Conservation (phyloP, 495 filamentous ascomycete species). For the Paragyromitra xinjiangensis region DNA sequence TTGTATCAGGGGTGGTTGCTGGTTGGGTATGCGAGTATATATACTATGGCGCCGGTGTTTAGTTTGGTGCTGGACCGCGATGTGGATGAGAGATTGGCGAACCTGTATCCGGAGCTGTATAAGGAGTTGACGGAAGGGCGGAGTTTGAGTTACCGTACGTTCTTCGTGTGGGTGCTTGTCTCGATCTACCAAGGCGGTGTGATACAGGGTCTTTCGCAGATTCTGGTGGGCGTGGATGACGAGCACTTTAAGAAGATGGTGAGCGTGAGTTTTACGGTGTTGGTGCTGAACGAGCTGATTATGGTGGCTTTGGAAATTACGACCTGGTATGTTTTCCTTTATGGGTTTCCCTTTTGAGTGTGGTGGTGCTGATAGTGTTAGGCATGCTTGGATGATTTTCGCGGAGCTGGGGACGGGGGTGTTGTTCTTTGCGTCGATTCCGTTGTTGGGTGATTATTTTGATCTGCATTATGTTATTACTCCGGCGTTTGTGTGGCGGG, state of each 20-base stretch:
- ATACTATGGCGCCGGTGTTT: conserved; percentile 94
- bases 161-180: conserved; percentile 96
- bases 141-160: conserved; percentile 87
- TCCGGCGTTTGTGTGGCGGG: conserved; percentile 87
- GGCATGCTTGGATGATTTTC: conserved; percentile 87
- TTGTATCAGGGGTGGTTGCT: conserved; percentile 94
- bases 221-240: conserved; percentile 77
- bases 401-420: conserved; percentile 80
- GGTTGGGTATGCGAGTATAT: conserved; percentile 95
- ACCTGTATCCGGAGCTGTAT: conserved; percentile 96
- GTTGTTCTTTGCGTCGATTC: conserved; percentile 81
- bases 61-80: conserved; percentile 96
- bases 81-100: conserved; percentile 90
- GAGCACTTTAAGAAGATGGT: conserved; percentile 76
- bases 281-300: conserved; percentile 91
- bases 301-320: conserved; percentile 98
- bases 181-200: conserved; percentile 93
- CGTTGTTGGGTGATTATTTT: conserved; percentile 89
- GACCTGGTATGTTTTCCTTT: conserved; percentile 70
- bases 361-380: neutral
- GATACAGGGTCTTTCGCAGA: conserved; percentile 90
- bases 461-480: conserved; percentile 82
- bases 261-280: conserved; percentile 86
- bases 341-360: neutral
- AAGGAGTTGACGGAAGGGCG: conserved; percentile 88